Conservation (phyloP, 2,329 filamentous ascomycete genomes). For the Coniochaeta hoffmannii region DNA sequence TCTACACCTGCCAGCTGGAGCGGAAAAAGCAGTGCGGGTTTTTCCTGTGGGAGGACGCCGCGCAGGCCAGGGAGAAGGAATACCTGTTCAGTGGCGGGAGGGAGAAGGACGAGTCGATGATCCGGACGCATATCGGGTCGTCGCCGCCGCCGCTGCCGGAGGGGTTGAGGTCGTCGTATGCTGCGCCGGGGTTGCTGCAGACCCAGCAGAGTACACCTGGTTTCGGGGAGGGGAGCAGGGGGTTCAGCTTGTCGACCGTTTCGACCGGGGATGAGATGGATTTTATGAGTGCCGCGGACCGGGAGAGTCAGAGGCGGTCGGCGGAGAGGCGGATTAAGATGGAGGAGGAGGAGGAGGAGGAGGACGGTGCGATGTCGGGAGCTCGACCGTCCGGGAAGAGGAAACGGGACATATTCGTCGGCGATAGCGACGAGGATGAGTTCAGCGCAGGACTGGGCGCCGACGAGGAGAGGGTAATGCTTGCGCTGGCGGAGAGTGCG, state of each 20-base stretch:
- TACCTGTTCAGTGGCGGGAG: slow-evolving; percentile 5
- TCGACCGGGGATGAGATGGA: slow-evolving; percentile 4
- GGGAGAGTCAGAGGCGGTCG: slow-evolving; percentile 4
- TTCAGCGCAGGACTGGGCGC: slow-evolving; percentile 26
- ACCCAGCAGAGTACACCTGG: neutral
- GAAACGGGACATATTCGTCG: slow-evolving; percentile 15
- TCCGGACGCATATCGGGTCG: slow-evolving; percentile 4
- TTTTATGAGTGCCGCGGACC: neutral
- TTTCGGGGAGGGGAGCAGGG: neutral
- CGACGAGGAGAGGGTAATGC: slow-evolving; percentile 31
- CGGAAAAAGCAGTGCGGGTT: slow-evolving; percentile 28
- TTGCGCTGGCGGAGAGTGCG: slow-evolving; percentile 26
- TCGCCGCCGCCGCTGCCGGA: slow-evolving; percentile 11
- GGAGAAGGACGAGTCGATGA: slow-evolving; percentile 4
- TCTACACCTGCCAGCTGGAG: slow-evolving; percentile 31
- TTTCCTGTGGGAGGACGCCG: slow-evolving; percentile 37
- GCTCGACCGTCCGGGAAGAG: slow-evolving; percentile 19
- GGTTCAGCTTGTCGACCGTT: neutral
- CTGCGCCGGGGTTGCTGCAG: neutral
- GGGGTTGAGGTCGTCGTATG: slow-evolving; percentile 8
- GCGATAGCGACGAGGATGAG: slow-evolving; percentile 16
- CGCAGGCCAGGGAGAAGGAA: slow-evolving; percentile 21
- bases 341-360: neutral
- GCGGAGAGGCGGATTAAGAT: neutral
- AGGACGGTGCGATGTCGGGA: neutral